Conservation (phyloP, 306 rosid genomes). For the Begonia fuchsioides region DNA sequence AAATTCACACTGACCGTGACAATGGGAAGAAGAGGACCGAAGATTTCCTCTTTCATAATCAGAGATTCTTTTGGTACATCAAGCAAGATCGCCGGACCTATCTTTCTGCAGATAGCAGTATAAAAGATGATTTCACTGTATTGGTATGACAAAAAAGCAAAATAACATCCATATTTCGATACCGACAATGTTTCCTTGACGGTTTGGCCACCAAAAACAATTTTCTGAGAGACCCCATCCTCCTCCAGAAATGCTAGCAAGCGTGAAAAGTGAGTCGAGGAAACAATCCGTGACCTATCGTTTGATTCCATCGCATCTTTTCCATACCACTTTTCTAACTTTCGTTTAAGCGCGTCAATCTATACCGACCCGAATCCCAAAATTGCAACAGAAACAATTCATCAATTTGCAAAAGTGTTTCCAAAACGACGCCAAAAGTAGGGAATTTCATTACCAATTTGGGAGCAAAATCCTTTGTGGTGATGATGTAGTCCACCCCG, state of each 20-base stretch:
- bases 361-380: slow-evolving; percentile 5
- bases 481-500: slow-evolving; percentile 60
- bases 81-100: slow-evolving; percentile 63
- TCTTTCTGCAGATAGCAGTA: slow-evolving; percentile 29
- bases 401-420: neutral
- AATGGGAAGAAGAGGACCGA: slow-evolving; percentile 68
- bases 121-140: neutral
- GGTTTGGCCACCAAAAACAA: slow-evolving; percentile 66
- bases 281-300: slow-evolving; percentile 63
- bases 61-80: slow-evolving; percentile 52
- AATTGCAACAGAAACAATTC: too few species aligned
- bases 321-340: slow-evolving; percentile 44
- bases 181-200: slow-evolving; percentile 53
- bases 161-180: neutral
- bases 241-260: slow-evolving; percentile 48
- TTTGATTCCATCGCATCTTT: slow-evolving; percentile 35
- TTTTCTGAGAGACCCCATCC: slow-evolving; percentile 44
- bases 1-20: slow-evolving; percentile 35
- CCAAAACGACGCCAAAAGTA: slow-evolving; percentile 7
- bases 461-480: slow-evolving; percentile 60
- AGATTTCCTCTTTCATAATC: slow-evolving; percentile 77
- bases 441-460: slow-evolving; percentile 25
- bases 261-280: slow-evolving; percentile 42
- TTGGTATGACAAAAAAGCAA: neutral
- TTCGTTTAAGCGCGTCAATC: slow-evolving; percentile 40